Conservation (phyloP, 306 rosid species). For the Cucurbita ficifolia region DNA sequence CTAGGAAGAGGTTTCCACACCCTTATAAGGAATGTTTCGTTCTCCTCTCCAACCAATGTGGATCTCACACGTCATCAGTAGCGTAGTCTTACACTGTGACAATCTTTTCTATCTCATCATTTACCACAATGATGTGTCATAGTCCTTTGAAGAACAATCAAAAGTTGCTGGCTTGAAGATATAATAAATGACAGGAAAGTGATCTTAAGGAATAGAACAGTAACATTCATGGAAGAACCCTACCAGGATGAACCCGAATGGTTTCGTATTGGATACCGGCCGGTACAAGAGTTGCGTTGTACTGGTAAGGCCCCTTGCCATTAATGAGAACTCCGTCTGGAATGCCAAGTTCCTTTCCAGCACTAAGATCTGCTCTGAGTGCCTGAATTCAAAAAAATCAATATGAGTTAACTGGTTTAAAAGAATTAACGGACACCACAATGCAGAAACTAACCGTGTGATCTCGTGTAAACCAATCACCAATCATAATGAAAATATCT, state of each 20-base stretch:
- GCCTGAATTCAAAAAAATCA: constrained; percentile 23
- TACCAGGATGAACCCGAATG: constrained; percentile 67
- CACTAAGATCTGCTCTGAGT: constrained; percentile 39
- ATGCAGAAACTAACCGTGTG: constrained; percentile 41
- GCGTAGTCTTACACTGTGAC: neutral
- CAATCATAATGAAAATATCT: constrained; percentile 52
- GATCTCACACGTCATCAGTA: neutral
- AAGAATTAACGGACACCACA: neutral
- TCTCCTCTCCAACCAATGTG: too few relatives aligned
- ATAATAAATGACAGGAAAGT: neutral
- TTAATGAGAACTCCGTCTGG: constrained; percentile 93
- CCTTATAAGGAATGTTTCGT: too few relatives aligned
- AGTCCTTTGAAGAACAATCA: neutral
- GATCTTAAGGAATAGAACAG: neutral
- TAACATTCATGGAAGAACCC: neutral
- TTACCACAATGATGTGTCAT: neutral
- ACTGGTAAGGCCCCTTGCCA: constrained; percentile 86
- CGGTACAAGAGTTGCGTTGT: constrained; percentile 66
- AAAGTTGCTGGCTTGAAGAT: neutral
- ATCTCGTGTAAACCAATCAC: constrained; percentile 67
- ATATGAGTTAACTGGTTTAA: neutral
- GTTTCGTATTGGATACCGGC: constrained; percentile 37
- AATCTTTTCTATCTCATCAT: neutral
- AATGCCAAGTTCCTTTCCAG: constrained; percentile 58
- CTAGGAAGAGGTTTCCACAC: too few relatives aligned